Percentiles rank a stretch among this genome's conserved stretches.
Evolutionary conservation across 2,329 filamentous ascomycete genomes (phyloP).

Genomic region (Diplodia intermedia): DNA sequence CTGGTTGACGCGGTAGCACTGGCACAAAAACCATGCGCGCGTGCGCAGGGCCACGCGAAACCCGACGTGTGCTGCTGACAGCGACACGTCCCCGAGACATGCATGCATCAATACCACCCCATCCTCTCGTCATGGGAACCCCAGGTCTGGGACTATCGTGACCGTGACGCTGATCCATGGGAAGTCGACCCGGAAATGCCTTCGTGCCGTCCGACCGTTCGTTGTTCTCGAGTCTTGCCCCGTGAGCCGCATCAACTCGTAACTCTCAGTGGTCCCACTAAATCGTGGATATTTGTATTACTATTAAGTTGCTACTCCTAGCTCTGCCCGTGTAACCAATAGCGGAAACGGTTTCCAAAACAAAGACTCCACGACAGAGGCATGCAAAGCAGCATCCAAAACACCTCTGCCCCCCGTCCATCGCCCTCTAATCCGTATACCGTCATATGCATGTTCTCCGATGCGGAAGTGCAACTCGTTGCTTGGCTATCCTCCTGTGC

Average conservation of each 20-base stretch:
- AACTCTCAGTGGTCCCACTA: neutral
- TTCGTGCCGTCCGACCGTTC: neutral
- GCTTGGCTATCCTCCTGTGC: neutral
- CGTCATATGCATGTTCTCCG: neutral
- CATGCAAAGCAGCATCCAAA: constrained; percentile 4
- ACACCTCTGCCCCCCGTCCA: neutral
- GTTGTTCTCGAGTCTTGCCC: neutral
- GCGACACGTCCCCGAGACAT: constrained; percentile 16
- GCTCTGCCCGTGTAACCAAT: neutral
- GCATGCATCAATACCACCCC: constrained; percentile 5
- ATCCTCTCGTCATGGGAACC: neutral
- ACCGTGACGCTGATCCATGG: neutral
- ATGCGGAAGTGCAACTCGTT: neutral
- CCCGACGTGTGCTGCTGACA: neutral
- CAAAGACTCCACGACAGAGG: neutral
- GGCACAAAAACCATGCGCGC: constrained; percentile 1
- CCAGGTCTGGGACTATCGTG: neutral
- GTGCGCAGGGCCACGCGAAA: neutral
- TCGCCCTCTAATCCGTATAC: neutral
- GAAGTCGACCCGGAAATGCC: neutral
- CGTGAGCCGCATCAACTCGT: neutral
- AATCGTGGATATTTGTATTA: neutral
- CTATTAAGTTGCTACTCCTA: neutral
- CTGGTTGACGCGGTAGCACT: neutral
- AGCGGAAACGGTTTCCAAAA: neutral